Evolutionary conservation across 306 rosid genomes (phyloP).

Genomic region (Elaeagnus macrophylla): DNA sequence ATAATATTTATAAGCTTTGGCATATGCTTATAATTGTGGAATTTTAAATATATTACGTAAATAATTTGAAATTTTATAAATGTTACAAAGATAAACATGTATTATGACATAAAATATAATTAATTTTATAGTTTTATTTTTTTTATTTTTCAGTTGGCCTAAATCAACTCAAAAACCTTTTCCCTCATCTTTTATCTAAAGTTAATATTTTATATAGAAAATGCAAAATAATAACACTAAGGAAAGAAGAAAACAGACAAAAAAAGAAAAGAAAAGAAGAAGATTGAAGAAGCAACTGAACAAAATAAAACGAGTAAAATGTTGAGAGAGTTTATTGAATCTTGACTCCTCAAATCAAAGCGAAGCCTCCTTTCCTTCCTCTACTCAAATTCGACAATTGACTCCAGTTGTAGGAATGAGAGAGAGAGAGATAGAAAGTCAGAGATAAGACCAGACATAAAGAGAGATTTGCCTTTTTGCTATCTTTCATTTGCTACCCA

Average conservation of each 20-base stretch:
- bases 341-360: constrained; percentile 14
- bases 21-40: no score
- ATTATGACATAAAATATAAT: no score
- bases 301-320: constrained; percentile 2
- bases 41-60: no score
- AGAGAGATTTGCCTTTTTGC: constrained; percentile 14
- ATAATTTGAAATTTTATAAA: no score
- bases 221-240: no score
- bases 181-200: no score
- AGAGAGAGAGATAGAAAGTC: constrained; percentile 6
- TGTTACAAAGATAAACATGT: no score
- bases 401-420: constrained; percentile 10
- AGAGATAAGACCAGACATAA: constrained; percentile 16
- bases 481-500: constrained; percentile 23
- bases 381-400: constrained; percentile 20
- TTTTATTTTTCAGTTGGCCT: no score
- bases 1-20: no score
- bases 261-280: neutral
- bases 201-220: no score
- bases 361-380: constrained; percentile 12
- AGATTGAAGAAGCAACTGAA: neutral
- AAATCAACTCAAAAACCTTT: no score
- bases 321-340: neutral
- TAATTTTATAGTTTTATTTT: no score
- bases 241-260: neutral